These are phyloP conservation scores for Aspergillus avenaceus DNA, from an alignment of 495 filamentous ascomycete species.

Conservation along the genomic window DNA sequence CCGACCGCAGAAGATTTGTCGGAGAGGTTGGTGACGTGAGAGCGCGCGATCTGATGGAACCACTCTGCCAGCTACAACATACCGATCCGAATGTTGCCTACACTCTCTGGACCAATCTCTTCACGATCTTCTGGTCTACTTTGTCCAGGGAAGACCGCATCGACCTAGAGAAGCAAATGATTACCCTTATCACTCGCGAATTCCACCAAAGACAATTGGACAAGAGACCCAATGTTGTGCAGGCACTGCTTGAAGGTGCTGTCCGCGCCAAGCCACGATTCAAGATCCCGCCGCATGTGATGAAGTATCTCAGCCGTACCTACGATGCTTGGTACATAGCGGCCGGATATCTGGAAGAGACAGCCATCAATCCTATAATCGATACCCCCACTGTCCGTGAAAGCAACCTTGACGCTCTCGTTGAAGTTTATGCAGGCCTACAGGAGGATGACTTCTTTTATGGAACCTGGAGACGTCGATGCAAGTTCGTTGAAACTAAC, in stretches of 20 bases:
- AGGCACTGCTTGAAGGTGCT: slow-evolving; percentile 80
- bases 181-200: slow-evolving; percentile 83
- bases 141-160: slow-evolving; percentile 79
- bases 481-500: slow-evolving; percentile 94
- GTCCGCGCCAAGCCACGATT: slow-evolving; percentile 77
- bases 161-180: slow-evolving; percentile 88
- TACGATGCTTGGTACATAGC: slow-evolving; percentile 97
- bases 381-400: slow-evolving; percentile 81
- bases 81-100: slow-evolving; percentile 74
- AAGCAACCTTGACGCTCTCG: slow-evolving; percentile 88
- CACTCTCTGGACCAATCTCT: slow-evolving; percentile 84
- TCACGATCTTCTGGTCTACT: slow-evolving; percentile 90
- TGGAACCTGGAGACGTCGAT: slow-evolving; percentile 92
- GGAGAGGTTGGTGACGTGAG: slow-evolving; percentile 77
- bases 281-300: slow-evolving; percentile 89
- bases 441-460: slow-evolving; percentile 98
- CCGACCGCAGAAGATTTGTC: slow-evolving; percentile 74
- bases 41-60: slow-evolving; percentile 81
- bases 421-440: slow-evolving; percentile 83
- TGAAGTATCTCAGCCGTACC: slow-evolving; percentile 87
- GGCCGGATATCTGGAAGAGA: slow-evolving; percentile 76
- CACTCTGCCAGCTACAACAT: slow-evolving; percentile 92
- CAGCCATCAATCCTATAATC: slow-evolving; percentile 73
- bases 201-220: slow-evolving; percentile 93
- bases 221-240: slow-evolving; percentile 89